Base-by-base conservation (phyloP, 768 basidiomycete genomes). In the Rossbeevera mucosa region DNA sequence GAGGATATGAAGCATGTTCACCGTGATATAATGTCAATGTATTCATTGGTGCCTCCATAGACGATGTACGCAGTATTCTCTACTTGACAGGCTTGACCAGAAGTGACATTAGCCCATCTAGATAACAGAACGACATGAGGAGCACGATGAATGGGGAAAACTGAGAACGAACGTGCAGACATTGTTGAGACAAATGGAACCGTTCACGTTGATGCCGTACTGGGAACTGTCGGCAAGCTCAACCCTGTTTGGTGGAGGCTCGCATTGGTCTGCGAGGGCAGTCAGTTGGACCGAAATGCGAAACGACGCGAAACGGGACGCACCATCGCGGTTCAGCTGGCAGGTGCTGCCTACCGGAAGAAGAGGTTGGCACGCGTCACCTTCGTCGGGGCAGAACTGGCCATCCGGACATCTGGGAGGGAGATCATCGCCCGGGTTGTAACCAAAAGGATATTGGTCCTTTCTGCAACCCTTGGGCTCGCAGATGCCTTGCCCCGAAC, bases 311-410 rank as follows among this genome's bases (percentile, higher is more conserved):
- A 13, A 38, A 29, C 4, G 28, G n/a, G 43, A 5, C 47, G 61
- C 53, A 88, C 91, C 90, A 68, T 94, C 91, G 48, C 91, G 83
- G 64, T 93, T 88, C 53, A 94, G 79, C 68, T 94, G 91, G 71
- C 91, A 94, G 25, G 77, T 64, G 55, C 81, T 84, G 24, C 76
- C 83, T 3, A 90, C 81, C 1, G 78, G 50, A 14, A 88, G 72
- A 29, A 85, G 59, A 5, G 69, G 56, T 62, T 84, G 79, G 71
- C 91, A 94, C 7, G 67, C 72, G 57, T 83, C 82, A 53, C 80
- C 81, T 71, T 93, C 93, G 61, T 94, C 91, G 0, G 90, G 90
- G 67, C 91, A 94, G 67, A 93, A 94, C 61, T 80, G 64, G 18
- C 80, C 84, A 28, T 60, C 57, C 7, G 71, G 64, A 63, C 91